Percentiles rank a stretch among this genome's conserved stretches.
Conservation (phyloP, 176 grass and related monocot species). For the Alopecurus myosuroides region DNA sequence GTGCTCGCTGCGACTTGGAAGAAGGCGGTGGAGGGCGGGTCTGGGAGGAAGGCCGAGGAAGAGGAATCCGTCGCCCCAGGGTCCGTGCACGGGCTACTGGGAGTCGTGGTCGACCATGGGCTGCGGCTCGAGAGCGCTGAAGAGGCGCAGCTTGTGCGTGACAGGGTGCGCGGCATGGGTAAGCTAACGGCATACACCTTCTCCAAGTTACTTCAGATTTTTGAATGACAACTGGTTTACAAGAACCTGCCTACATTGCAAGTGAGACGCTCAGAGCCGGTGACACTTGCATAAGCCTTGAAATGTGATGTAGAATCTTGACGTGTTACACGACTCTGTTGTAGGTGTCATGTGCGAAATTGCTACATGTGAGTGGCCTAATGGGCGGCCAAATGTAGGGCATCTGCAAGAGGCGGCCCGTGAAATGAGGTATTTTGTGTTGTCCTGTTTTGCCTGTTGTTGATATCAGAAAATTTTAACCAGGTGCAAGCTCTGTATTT, state of each 20-base stretch:
- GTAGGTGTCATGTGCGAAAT: slow-evolving; percentile 78
- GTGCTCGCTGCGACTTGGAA: slow-evolving; percentile 76
- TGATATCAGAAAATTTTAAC: background rate
- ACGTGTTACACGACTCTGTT: slow-evolving; percentile 5
- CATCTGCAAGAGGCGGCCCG: slow-evolving; percentile 89
- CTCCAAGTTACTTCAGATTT: background rate
- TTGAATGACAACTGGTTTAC: background rate
- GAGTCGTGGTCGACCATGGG: slow-evolving; percentile 75
- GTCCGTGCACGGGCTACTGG: slow-evolving; percentile 69
- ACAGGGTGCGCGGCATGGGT: slow-evolving; percentile 73
- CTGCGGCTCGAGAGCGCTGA: slow-evolving; percentile 71
- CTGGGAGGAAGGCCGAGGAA: background rate
- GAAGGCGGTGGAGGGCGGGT: slow-evolving; percentile 22
- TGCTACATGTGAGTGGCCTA: slow-evolving; percentile 70
- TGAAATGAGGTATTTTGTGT: slow-evolving; percentile 64
- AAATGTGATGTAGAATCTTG: background rate
- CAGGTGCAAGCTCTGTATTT: background rate
- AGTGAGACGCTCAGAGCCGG: background rate
- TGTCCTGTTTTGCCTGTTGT: background rate
- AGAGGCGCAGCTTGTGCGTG: slow-evolving; percentile 61
- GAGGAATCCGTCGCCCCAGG: background rate
- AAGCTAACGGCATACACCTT: background rate
- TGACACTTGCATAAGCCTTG: background rate
- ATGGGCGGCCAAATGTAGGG: slow-evolving; percentile 80
- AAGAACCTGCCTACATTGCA: background rate